Percentiles rank a stretch among this genome's conserved stretches.
phyloP scores from a whole-genome alignment of 2,329 filamentous ascomycete species.

The Penicillium sp. region DNA sequence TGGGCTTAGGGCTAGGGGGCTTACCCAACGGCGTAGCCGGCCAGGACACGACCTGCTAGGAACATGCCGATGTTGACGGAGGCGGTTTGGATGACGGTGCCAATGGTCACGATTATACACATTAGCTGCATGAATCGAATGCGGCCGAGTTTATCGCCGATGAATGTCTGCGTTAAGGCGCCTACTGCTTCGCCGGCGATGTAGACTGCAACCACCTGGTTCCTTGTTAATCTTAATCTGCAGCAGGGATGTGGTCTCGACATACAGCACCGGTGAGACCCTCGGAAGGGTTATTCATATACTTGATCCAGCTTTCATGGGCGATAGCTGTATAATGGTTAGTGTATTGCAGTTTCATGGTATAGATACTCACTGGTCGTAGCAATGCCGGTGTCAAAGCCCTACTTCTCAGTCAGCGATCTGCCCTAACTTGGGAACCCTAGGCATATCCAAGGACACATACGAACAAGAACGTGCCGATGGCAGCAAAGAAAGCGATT shows the following conservation, averaged over 20 bases:
- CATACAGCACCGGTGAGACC: slow-evolving; percentile 52
- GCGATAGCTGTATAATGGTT: slow-evolving; percentile 47
- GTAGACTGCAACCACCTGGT: slow-evolving; percentile 53
- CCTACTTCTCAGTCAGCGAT: slow-evolving; percentile 33
- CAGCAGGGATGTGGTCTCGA: not conserved
- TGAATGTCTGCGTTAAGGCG: slow-evolving; percentile 50
- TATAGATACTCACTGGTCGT: slow-evolving; percentile 48
- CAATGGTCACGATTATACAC: slow-evolving; percentile 53
- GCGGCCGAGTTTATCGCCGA: slow-evolving; percentile 52
- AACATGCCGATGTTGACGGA: slow-evolving; percentile 55
- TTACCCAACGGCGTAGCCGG: slow-evolving; percentile 47
- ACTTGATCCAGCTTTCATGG: slow-evolving; percentile 56
- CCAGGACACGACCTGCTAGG: slow-evolving; percentile 47
- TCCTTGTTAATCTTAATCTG: not conserved
- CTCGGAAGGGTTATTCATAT: slow-evolving; percentile 54
- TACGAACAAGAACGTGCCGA: slow-evolving; percentile 58
- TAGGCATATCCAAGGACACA: slow-evolving; percentile 16
- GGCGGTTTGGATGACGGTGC: slow-evolving; percentile 52
- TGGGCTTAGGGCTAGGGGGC: slow-evolving; percentile 5
- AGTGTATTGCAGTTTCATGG: not conserved
- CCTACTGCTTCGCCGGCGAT: slow-evolving; percentile 58
- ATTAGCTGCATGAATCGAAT: slow-evolving; percentile 53
- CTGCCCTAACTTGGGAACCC: not conserved
- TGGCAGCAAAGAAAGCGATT: slow-evolving; percentile 54
- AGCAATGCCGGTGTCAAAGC: slow-evolving; percentile 58